Percentiles rank a stretch among this genome's conserved stretches.
These are phyloP conservation scores for Monosporozyma servazzii DNA, from an alignment of 805 yeast genomes.

Conservation along the genomic window DNA sequence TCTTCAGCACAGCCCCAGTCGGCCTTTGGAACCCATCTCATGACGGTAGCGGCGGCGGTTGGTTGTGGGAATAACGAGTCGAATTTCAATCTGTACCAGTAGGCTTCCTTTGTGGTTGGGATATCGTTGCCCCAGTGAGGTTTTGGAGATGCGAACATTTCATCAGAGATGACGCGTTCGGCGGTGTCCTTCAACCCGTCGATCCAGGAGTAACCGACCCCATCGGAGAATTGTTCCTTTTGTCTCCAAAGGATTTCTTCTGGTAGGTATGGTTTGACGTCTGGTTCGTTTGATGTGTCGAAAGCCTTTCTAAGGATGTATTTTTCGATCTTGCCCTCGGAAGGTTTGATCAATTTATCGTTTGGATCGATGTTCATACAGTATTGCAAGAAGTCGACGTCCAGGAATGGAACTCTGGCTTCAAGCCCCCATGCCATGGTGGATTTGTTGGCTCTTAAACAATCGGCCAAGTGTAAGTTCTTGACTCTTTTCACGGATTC, in stretches of 20 bases:
- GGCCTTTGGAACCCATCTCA: slow-evolving; percentile 99
- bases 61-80: slow-evolving; percentile 85
- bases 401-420: slow-evolving; percentile 99
- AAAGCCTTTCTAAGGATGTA: slow-evolving; percentile 96
- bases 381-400: slow-evolving; percentile 80
- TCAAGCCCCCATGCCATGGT: slow-evolving; percentile 99
- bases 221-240: slow-evolving; percentile 98
- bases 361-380: slow-evolving; percentile 92
- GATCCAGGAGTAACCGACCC: slow-evolving; percentile 99
- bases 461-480: slow-evolving; percentile 94
- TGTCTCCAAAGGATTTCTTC: slow-evolving; percentile 98
- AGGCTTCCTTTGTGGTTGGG: slow-evolving; percentile 97
- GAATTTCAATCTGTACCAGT: slow-evolving; percentile 96
- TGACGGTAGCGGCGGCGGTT: slow-evolving; percentile 92
- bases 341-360: slow-evolving; percentile 72
- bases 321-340: slow-evolving; percentile 81
- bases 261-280: slow-evolving; percentile 79
- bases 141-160: slow-evolving; percentile 82
- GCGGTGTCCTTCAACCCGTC: slow-evolving; percentile 96
- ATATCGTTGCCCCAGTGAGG: slow-evolving; percentile 93
- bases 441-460: slow-evolving; percentile 97
- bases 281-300: slow-evolving; percentile 80
- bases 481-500: slow-evolving; percentile 95
- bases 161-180: slow-evolving; percentile 77
- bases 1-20: slow-evolving; percentile 99